phyloP scores from a whole-genome alignment of 1,139 yeast species.

The Saccharomyces hybrid region DNA sequence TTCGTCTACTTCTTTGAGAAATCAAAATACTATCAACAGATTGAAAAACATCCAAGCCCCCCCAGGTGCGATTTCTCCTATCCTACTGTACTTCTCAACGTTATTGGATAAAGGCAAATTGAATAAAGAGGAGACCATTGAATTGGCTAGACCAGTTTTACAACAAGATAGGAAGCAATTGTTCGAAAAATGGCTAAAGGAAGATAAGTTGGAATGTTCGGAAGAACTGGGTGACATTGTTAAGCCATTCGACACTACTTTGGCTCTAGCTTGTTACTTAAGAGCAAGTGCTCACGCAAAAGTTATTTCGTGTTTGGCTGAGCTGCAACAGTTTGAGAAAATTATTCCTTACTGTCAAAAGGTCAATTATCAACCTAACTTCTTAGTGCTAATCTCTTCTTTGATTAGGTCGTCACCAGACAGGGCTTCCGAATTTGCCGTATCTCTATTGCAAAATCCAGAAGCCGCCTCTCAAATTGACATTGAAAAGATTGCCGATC shows the following conservation, averaged over 20 bases:
- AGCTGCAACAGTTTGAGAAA: conserved; percentile 93
- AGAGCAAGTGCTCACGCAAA: conserved; percentile 81
- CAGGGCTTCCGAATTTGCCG: conserved; percentile 95
- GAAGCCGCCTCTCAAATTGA: conserved; percentile 60
- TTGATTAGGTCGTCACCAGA: conserved; percentile 93
- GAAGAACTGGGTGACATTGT: conserved; percentile 97
- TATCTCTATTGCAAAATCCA: conserved; percentile 62
- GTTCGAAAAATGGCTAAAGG: conserved; percentile 94
- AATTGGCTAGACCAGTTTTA: conserved; percentile 89
- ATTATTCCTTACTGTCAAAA: conserved; percentile 90
- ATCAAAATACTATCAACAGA: conserved; percentile 89
- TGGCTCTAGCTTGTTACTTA: conserved; percentile 87
- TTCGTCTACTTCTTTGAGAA: conserved; percentile 86
- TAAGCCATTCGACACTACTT: conserved; percentile 74
- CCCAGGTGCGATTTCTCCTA: conserved; percentile 93
- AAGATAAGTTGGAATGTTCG: conserved; percentile 85
- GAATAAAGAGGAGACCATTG: conserved; percentile 90
- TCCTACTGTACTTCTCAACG: conserved; percentile 86
- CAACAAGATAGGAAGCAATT: conserved; percentile 93
- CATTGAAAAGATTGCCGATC: conserved; percentile 82
- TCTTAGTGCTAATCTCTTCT: conserved; percentile 81
- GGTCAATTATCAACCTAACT: conserved; percentile 85
- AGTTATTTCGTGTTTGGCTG: conserved; percentile 89
- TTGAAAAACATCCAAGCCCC: conserved; percentile 89
- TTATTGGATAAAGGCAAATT: conserved; percentile 88